These are phyloP conservation scores for Nidula microcarpa DNA, from an alignment of 768 basidiomycete genomes.

Conservation along the genomic window DNA sequence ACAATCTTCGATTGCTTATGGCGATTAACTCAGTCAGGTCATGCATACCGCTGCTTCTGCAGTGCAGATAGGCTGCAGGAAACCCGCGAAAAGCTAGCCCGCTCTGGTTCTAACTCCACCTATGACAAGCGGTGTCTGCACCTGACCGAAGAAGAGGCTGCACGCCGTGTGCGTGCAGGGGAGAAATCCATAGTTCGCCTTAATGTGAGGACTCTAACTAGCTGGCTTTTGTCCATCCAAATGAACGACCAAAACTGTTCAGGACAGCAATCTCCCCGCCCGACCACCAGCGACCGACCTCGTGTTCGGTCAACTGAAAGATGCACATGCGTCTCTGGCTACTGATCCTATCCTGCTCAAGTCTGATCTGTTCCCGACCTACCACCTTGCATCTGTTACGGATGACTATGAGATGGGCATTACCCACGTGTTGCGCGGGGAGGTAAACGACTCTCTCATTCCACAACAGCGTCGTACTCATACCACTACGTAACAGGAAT, in stretches of 20 bases:
- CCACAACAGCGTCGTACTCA: background rate
- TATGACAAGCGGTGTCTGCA: conserved; percentile 91
- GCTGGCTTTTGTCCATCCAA: too few species aligned
- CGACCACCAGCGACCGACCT: conserved; percentile 58
- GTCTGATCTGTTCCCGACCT: conserved; percentile 91
- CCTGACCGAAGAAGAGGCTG: conserved; percentile 82
- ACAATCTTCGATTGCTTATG: background rate
- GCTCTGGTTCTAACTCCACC: conserved; percentile 68
- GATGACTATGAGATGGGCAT: conserved; percentile 97
- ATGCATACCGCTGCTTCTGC: conserved; percentile 97
- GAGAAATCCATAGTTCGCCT: conserved; percentile 83
- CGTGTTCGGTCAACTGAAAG: conserved; percentile 71
- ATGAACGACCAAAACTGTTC: background rate
- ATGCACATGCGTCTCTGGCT: conserved; percentile 72
- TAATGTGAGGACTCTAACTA: conserved; percentile 53
- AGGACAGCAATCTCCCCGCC: conserved; percentile 59
- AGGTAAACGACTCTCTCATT: conserved; percentile 43
- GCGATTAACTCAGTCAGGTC: conserved; percentile 54
- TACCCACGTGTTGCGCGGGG: conserved; percentile 92
- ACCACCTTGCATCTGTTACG: conserved; percentile 93
- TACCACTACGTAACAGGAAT: conserved; percentile 61
- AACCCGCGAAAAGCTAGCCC: conserved; percentile 67
- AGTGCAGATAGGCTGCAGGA: conserved; percentile 63
- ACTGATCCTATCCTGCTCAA: conserved; percentile 94
- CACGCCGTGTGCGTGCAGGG: conserved; percentile 66